These are phyloP conservation scores for Monilinia laxa DNA, from an alignment of 2,329 filamentous ascomycete genomes.

Conservation along the genomic window DNA sequence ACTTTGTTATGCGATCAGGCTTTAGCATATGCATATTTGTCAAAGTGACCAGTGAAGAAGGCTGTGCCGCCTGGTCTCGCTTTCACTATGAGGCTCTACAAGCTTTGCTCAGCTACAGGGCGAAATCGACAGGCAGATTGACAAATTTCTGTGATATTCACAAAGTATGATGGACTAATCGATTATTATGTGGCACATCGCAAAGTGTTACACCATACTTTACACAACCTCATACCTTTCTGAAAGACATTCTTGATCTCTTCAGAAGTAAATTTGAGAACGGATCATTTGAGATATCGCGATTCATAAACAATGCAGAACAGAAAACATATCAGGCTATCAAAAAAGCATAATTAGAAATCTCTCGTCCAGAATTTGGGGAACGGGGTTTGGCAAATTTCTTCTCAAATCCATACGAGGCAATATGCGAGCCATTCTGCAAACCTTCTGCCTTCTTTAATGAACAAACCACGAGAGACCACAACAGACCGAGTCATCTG, in stretches of 20 bases:
- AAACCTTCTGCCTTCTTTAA: slow-evolving; percentile 15
- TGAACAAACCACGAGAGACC: slow-evolving; percentile 20
- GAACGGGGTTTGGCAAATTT: background rate
- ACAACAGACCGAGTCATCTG: slow-evolving; percentile 1
- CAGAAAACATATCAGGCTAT: background rate
- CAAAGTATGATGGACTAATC: background rate
- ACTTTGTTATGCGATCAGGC: slow-evolving; percentile 20
- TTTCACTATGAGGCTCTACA: slow-evolving; percentile 2
- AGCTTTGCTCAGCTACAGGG: background rate
- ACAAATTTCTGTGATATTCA: background rate
- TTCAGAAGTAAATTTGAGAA: background rate
- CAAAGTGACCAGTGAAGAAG: slow-evolving; percentile 1
- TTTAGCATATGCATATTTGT: slow-evolving; percentile 5
- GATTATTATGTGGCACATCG: background rate
- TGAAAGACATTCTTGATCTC: background rate
- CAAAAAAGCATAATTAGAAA: background rate
- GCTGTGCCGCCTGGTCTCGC: slow-evolving; percentile 3
- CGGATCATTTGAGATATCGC: background rate
- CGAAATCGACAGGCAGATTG: slow-evolving; percentile 2
- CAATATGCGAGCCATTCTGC: slow-evolving; percentile 13
- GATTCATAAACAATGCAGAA: background rate
- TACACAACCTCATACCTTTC: background rate
- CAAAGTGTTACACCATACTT: background rate
- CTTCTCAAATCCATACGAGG: background rate
- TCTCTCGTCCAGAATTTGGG: background rate